Conservation (phyloP, 2,329 filamentous ascomycete genomes). For the Knoxdaviesia capensis region DNA sequence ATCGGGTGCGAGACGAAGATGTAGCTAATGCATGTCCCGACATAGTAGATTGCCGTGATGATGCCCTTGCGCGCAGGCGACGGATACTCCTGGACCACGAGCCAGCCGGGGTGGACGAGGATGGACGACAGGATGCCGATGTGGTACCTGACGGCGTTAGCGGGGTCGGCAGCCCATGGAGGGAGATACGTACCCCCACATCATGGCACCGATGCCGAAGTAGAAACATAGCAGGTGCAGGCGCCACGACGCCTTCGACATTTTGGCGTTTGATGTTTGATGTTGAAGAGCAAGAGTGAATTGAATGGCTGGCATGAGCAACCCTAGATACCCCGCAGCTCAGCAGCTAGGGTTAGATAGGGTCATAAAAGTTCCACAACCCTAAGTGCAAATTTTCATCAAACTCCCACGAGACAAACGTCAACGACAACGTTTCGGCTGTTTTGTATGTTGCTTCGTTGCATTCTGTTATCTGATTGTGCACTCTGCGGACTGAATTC, state of each 20-base stretch:
- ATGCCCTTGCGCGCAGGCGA: constrained; percentile 24
- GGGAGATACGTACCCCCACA: constrained; percentile 23
- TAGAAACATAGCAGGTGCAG: constrained; percentile 23
- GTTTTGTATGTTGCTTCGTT: too few species aligned
- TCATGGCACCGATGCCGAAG: constrained; percentile 27
- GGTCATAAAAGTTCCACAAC: too few species aligned
- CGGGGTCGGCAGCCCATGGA: not conserved
- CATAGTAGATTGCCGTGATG: constrained; percentile 36
- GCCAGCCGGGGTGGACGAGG: constrained; percentile 33
- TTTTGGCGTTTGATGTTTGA: not conserved
- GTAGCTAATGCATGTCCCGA: constrained; percentile 34
- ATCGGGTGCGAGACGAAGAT: constrained; percentile 29
- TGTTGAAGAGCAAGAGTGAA: not conserved
- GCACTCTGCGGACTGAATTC: too few species aligned
- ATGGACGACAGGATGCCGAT: constrained; percentile 35
- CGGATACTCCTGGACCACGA: constrained; percentile 21
- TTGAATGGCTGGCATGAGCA: too few species aligned
- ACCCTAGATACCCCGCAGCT: too few species aligned
- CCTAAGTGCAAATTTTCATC: too few species aligned
- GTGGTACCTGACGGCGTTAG: constrained; percentile 21
- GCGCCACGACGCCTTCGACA: constrained; percentile 1
- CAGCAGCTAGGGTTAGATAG: too few species aligned
- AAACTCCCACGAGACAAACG: too few species aligned
- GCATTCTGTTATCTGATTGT: too few species aligned
- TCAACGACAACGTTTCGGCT: too few species aligned